Evolutionary conservation across 75 land plant species (phyloP), one percentile per base, ranked within the genome.

Genomic region (Picea glauca): DNA sequence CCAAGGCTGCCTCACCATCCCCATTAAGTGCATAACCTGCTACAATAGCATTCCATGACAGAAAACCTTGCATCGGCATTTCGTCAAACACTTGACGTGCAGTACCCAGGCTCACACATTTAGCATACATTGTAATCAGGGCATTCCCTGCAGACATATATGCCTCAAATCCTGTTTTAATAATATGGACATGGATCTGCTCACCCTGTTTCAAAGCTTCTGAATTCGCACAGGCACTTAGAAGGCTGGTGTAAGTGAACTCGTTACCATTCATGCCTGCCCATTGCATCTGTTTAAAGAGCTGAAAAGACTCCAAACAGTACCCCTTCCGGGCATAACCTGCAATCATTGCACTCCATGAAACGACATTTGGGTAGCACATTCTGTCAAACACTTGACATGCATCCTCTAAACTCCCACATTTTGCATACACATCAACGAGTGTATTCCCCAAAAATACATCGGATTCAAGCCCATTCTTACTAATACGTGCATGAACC

Each of bases 21-120:
- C 88, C 88, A 20, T 76, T 79, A 57, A 89, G 89, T 13, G 87
- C 64, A 30, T 78, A 81, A 5, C 84, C 93, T 33, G 95, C 78
- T 59, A 93, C 89, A 75, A 93, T 79, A 8, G 90, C 88, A 21
- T 91, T 93, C 91, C 93, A 93, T 60, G 95, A 85, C 56, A 89
- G 79, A 2, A 76, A 68, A 76, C 85, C 89, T 56, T 60, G 72
- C 13, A 79, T 58, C 1, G 62, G 72, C 58, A 82, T 67, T 38
- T 13, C 62, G 13, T 26, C 20, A 79, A 93, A 93, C 43, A 91
- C 77, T 63, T 58, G 57, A 26, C 80, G 70, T 1, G 93, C 91
- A 75, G 32, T 60, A 67, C 83, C 82, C 58, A 88, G 54, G 8
- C 60, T 33, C 3, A 88, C 87, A 82, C 93, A 93, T 82, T 91